A percentile compares a stretch with the other conserved stretches of the same genome.
These are phyloP conservation scores for Ceriops tagal DNA, from an alignment of 345 rosid genomes.

Conservation along the genomic window DNA sequence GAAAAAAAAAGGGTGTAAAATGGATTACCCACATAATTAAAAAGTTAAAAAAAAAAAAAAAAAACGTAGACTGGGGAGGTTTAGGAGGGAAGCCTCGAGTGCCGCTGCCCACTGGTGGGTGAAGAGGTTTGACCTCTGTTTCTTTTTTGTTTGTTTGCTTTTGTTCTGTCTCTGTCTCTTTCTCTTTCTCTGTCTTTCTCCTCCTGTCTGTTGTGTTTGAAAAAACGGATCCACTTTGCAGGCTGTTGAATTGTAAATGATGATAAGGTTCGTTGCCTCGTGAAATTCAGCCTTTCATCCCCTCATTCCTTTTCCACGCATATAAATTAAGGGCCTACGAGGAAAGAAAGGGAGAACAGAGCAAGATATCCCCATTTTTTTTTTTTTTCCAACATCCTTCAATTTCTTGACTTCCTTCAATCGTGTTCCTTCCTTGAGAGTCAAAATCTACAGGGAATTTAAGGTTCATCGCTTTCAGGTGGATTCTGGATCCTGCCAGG, in stretches of 20 bases:
- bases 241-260: not conserved
- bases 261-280: conserved; percentile 2
- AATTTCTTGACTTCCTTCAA: not conserved
- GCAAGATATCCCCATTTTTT: not conserved
- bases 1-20: too few species aligned
- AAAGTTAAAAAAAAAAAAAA: too few species aligned
- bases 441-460: not conserved
- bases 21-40: too few species aligned
- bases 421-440: not conserved
- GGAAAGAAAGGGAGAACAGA: not conserved
- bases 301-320: not conserved
- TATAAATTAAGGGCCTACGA: not conserved
- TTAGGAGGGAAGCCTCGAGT: not conserved
- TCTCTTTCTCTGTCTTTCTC: not conserved
- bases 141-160: not conserved
- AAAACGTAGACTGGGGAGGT: too few species aligned
- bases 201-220: not conserved
- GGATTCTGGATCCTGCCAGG: conserved; percentile 7
- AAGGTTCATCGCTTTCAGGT: conserved; percentile 1
- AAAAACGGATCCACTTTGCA: not conserved
- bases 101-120: conserved; percentile 11
- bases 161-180: not conserved
- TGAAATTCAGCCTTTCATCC: not conserved
- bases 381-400: not conserved
- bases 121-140: conserved; percentile 31